phyloP scores from a whole-genome alignment of 75 land plant species.

The Cryptomeria japonica region DNA sequence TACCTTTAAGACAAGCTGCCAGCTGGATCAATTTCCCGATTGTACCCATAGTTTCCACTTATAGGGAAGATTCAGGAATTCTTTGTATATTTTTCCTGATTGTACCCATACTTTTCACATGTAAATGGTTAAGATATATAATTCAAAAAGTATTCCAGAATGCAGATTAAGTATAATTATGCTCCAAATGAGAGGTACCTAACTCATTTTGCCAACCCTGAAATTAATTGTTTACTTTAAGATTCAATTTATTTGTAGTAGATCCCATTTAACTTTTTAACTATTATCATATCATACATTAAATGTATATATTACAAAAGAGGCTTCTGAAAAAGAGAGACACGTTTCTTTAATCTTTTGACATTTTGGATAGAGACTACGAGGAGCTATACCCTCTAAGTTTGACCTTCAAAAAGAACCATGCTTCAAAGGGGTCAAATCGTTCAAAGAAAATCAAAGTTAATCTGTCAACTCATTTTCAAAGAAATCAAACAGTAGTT shows the following conservation, averaged over 20 bases:
- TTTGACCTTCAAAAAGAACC: not conserved
- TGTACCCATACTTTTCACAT: too few species aligned
- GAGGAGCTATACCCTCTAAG: not conserved
- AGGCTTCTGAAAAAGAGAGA: not conserved
- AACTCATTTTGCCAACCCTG: not conserved
- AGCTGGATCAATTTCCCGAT: not conserved
- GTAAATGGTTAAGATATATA: not conserved
- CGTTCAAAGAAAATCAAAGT: too few species aligned
- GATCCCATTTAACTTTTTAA: not conserved
- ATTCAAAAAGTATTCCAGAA: not conserved
- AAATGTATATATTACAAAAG: not conserved
- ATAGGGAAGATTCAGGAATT: not conserved
- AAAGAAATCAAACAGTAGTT: not conserved
- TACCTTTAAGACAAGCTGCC: not conserved
- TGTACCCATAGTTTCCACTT: not conserved
- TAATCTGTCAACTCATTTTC: not conserved
- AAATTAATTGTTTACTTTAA: not conserved
- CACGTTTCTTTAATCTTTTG: not conserved
- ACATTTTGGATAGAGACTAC: not conserved
- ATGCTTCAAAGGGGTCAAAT: not conserved
- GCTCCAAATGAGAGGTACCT: not conserved
- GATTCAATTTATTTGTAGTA: not conserved
- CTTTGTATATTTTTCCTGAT: not conserved
- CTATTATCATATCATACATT: not conserved
- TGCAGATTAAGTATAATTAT: not conserved